Base-by-base conservation (phyloP, 495 filamentous ascomycete genomes). In the Tuber magnatum region DNA sequence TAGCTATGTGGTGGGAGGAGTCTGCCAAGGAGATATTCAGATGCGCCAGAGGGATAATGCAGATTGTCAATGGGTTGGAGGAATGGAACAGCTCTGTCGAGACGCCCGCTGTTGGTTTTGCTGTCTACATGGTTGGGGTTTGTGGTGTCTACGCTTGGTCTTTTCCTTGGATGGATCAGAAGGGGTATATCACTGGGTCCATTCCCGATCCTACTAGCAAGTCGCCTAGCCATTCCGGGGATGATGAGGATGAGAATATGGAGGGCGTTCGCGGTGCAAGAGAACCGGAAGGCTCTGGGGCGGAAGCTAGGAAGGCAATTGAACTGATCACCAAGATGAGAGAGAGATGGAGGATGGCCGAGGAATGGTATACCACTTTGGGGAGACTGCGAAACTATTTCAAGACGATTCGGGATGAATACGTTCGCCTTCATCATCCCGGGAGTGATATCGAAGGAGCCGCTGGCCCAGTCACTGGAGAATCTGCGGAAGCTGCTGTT, bases 111-210 rank as follows among this genome's bases (percentile, higher is more conserved):
- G 88, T 94, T 20, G 89, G 91, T 8, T 94, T 93, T 80, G 91
- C 93, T 10, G 88, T 93, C 74, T 95, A 92, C 86, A 91, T 91
- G 75, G 92, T 92, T n/a, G 89, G 89, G 0, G 87, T 77, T 76
- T 84, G 86, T 4, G 89, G 88, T 51, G 84, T 94, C 16, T 97
- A 96, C 81, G 89, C 88, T 16, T 85, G 86, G 40, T 88, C 91
- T 80, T 97, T 94, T 82, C 89, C 91, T 0, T 89, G 91, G 76
- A 94, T 95, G 91, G 93, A 97, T 78, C 85, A 85, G 0, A 86
- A 89, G 35, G 86, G 87, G 24, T 87, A 89, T 79, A 87, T 94
- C 84, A 83, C 86, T 44, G 82, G 79, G 39, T 81, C 78, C 16
- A 80, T 83, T 16, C 82, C 80, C 69, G 78, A 83, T 61, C 77